A percentile compares a stretch with the other conserved stretches of the same genome.
phyloP scores from a whole-genome alignment of 495 filamentous ascomycete species.

The Podospora conica region DNA sequence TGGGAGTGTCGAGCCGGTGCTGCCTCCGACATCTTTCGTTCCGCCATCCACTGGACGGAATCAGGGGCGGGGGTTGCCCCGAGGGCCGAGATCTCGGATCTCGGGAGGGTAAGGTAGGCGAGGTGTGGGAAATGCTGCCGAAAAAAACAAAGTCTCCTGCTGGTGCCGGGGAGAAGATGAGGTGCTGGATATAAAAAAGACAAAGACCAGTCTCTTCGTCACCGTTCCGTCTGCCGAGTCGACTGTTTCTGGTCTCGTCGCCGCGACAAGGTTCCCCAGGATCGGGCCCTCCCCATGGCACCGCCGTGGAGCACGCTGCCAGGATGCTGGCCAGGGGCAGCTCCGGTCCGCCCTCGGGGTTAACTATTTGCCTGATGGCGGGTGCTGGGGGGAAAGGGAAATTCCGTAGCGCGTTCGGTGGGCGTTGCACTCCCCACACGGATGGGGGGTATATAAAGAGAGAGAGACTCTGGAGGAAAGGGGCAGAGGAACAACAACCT shows the following conservation, averaged over 20 bases:
- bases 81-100: neutral
- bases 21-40: slow-evolving; percentile 28
- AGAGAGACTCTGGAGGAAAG: too few relatives aligned
- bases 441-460: too few relatives aligned
- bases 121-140: neutral
- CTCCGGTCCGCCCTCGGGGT: neutral
- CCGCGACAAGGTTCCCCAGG: neutral
- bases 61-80: slow-evolving; percentile 6
- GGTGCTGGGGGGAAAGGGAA: neutral
- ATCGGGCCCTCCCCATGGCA: neutral
- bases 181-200: neutral
- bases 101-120: neutral
- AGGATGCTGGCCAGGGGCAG: neutral
- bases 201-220: neutral
- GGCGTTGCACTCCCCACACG: neutral
- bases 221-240: neutral
- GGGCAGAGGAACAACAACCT: neutral
- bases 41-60: slow-evolving; percentile 21
- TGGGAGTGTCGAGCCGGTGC: slow-evolving; percentile 41
- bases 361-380: neutral
- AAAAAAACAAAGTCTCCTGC: neutral
- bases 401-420: neutral
- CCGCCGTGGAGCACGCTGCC: neutral
- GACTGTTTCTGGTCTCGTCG: neutral
- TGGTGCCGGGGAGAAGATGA: neutral